Base-by-base conservation (phyloP, 1,284 basidiomycete genomes). In the Austroboletus novae-zelandiae region DNA sequence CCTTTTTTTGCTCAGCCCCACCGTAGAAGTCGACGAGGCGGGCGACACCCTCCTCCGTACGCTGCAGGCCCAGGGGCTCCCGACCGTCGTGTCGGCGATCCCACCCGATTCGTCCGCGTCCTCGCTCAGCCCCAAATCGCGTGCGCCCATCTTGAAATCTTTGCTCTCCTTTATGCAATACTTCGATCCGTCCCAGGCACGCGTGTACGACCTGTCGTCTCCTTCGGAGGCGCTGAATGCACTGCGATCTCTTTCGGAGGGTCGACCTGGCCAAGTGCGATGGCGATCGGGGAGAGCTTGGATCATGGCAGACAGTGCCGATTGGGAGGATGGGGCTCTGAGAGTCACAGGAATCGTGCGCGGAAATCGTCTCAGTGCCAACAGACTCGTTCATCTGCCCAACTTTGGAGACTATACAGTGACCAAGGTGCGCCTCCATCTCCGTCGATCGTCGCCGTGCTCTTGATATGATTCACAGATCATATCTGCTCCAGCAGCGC, bases 91-190 rank as follows among this genome's bases (percentile, higher is more conserved):
- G 41, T 76, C 84, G 11, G 76, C 80, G 8, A 71, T 84, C 40
- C 71, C 78, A 1, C 72, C 80, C 0, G 72, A 76, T 34, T 67
- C 76, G 1, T 71, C 79, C 0, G 67, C 74, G 13, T 50, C 68
- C 5, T 58, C 66, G 0, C 66, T 81, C 40, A 83, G 85, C 48
- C 61, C 77, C n/a, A 86, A 87, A 66, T 72, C 79, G 27, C 80
- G 85, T 27, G 63, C 78, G 0, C 81, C 81, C 9, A 79, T 93
- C 37, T 72, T 91, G 53, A 94, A 92, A 71, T 95, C 91, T 0
- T 77, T 97, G 1, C 76, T 94, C 9, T 96, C 93, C 2, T 98
- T 98, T 73, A 84, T 95, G 48, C 85, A 87, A 57, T 98, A 99
- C 71, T 99, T 99, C 69, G 90, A 92, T 51, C 96, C 96, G 0